Evolutionary conservation across 495 filamentous ascomycete genomes (phyloP).

Genomic region (Penicillium soppii): DNA sequence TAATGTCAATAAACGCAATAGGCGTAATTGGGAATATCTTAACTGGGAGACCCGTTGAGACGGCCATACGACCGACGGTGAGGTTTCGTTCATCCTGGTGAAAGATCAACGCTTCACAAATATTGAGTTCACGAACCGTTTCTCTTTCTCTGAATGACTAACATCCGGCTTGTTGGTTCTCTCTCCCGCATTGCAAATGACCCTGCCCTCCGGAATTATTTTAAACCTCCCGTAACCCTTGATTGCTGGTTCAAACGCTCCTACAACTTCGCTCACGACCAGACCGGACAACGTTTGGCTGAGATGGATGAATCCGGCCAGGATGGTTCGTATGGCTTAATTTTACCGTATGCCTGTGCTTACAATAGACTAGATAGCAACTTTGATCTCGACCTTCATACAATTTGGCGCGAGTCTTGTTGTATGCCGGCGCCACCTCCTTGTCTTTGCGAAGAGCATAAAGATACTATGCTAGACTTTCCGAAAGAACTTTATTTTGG

Average conservation of each 20-base stretch:
- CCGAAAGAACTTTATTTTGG: background rate
- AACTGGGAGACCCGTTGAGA: background rate
- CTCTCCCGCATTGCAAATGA: background rate
- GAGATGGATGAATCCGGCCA: background rate
- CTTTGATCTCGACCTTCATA: slow-evolving; percentile 4
- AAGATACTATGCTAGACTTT: background rate
- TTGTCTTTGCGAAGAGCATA: slow-evolving; percentile 4
- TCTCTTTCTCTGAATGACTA: background rate
- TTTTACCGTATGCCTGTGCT: background rate
- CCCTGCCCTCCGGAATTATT: background rate
- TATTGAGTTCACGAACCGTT: background rate
- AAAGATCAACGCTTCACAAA: background rate
- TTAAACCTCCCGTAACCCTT: background rate
- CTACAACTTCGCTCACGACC: background rate
- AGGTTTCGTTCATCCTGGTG: background rate
- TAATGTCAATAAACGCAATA: no score
- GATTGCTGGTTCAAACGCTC: background rate
- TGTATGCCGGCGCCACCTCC: slow-evolving; percentile 2
- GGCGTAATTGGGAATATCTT: no score
- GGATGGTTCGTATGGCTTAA: background rate
- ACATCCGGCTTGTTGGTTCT: background rate
- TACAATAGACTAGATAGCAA: background rate
- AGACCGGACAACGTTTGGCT: background rate
- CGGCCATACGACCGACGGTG: background rate
- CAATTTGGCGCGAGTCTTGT: slow-evolving; percentile 5